phyloP scores from a whole-genome alignment of 345 rosid species.

The Turritis glabra region DNA sequence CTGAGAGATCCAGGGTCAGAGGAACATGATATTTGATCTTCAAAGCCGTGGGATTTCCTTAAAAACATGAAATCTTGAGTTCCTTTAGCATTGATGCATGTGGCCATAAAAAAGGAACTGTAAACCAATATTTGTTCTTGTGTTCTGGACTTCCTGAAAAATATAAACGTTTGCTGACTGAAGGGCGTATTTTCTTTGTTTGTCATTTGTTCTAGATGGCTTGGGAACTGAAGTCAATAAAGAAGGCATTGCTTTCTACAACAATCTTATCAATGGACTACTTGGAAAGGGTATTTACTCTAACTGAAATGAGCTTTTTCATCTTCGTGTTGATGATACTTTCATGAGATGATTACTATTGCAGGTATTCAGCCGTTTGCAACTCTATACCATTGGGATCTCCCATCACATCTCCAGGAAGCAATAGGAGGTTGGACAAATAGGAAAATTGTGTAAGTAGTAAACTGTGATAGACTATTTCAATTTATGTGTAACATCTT shows the following conservation, averaged over 20 bases:
- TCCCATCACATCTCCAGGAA: conserved; percentile 80
- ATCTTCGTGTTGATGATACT: conserved; percentile 9
- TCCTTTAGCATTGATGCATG: conserved; percentile 19
- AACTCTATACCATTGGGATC: conserved; percentile 93
- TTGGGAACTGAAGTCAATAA: conserved; percentile 59
- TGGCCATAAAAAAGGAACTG: not conserved
- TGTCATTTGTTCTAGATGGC: conserved; percentile 54
- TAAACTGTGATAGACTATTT: conserved; percentile 1
- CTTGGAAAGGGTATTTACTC: conserved; percentile 61
- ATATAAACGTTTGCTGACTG: not conserved
- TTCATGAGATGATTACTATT: conserved; percentile 20
- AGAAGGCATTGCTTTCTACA: conserved; percentile 68
- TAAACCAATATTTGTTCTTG: not conserved
- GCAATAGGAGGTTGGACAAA: conserved; percentile 78
- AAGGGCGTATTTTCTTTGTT: not conserved
- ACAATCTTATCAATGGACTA: conserved; percentile 63
- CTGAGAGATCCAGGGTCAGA: not conserved
- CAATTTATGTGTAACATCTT: not conserved
- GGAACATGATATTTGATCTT: not conserved
- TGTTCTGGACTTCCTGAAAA: not conserved
- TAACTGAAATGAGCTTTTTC: conserved; percentile 17
- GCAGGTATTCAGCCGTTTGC: conserved; percentile 70
- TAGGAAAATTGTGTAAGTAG: conserved; percentile 73
- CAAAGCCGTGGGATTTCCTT: not conserved
- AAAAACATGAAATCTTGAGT: not conserved